Conservation (phyloP, 2,329 filamentous ascomycete genomes). For the Cladosporium sphaerospermum region DNA sequence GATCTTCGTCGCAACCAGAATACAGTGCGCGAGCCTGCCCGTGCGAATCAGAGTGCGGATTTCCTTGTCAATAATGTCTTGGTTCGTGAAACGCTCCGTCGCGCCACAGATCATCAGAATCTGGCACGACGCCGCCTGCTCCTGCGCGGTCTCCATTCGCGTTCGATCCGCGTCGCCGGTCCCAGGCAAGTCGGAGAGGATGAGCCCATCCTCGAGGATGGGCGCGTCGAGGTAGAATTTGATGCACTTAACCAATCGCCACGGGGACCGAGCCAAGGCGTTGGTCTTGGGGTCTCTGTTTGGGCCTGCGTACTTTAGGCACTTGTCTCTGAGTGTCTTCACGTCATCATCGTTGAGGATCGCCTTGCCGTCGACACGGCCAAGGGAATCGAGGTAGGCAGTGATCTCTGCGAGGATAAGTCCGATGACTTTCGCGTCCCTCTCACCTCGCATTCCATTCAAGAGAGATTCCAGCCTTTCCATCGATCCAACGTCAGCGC, state of each 20-base stretch:
- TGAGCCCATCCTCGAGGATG: not conserved
- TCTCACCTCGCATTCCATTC: not conserved
- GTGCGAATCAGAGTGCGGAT: not conserved
- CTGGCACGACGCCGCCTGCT: not conserved
- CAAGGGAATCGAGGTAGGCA: not conserved
- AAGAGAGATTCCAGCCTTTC: not conserved
- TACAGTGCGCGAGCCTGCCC: not conserved
- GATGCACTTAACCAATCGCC: not conserved
- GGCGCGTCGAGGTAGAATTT: not conserved
- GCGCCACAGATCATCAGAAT: not conserved
- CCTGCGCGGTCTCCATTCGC: not conserved
- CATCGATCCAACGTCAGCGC: not conserved
- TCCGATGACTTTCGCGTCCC: not conserved
- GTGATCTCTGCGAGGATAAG: not conserved
- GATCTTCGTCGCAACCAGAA: not conserved
- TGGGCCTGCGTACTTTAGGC: not conserved
- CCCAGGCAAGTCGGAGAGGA: not conserved
- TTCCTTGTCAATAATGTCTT: not conserved
- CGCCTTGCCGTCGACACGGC: not conserved
- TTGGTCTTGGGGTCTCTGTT: not conserved
- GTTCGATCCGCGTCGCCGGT: not conserved
- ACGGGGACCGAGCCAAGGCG: not conserved
- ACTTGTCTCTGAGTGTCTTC: not conserved
- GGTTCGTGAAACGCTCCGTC: not conserved
- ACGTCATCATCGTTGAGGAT: not conserved